Evolutionary conservation across 1,284 basidiomycete species (phyloP).

Genomic region (Malassezia furfur): DNA sequence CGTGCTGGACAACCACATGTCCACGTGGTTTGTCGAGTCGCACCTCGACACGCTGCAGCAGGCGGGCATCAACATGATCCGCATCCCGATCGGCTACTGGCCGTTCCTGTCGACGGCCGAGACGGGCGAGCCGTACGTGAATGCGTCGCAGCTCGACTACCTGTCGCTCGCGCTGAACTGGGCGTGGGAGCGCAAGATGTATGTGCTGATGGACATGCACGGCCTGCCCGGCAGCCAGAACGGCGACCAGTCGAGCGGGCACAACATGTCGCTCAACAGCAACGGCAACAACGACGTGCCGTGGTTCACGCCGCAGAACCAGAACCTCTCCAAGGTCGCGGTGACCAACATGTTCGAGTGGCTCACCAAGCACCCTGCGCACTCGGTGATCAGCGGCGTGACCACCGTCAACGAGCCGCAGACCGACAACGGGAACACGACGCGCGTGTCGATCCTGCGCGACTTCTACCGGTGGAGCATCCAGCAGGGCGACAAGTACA

Average conservation of each 20-base stretch:
- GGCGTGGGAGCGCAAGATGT: constrained; percentile 48
- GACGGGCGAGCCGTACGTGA: constrained; percentile 30
- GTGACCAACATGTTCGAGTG: constrained; percentile 30
- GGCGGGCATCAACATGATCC: constrained; percentile 46
- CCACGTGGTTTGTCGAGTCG: constrained; percentile 48
- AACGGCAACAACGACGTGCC: constrained; percentile 18
- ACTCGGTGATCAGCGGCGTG: constrained; percentile 34
- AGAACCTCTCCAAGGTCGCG: constrained; percentile 28
- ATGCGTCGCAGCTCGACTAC: constrained; percentile 29
- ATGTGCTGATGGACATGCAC: constrained; percentile 50
- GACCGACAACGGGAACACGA: background rate
- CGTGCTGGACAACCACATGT: constrained; percentile 44
- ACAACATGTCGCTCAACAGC: constrained; percentile 30
- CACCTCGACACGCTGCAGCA: constrained; percentile 45
- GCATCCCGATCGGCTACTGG: constrained; percentile 49
- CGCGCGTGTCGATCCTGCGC: background rate
- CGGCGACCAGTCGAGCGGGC: constrained; percentile 43
- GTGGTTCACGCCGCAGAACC: constrained; percentile 31
- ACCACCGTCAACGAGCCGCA: constrained; percentile 43
- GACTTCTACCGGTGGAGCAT: constrained; percentile 32
- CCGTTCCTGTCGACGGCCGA: constrained; percentile 33
- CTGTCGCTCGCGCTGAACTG: constrained; percentile 35
- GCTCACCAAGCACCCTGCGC: constrained; percentile 30
- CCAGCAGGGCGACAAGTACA: constrained; percentile 18
- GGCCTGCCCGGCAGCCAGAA: constrained; percentile 51